Evolutionary conservation across 352 stramenopile genomes (phyloP), one percentile per base, ranked within the genome.

Genomic region (Pythium grandisporangium): DNA sequence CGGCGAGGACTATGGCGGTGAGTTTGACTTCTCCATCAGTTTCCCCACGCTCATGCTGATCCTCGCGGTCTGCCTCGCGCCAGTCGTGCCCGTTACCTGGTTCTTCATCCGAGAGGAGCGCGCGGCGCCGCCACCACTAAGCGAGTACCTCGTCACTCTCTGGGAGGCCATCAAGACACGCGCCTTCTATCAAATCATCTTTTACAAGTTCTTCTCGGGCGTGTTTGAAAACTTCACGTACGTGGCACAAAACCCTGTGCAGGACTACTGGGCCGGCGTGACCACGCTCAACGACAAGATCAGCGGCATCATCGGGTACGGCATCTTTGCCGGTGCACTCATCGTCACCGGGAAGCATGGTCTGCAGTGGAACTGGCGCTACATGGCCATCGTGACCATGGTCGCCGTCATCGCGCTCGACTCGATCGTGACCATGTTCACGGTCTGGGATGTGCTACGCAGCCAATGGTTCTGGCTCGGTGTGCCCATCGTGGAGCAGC

Each of bases 1-100:
- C 55, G 64, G 63, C 7, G 36, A 49, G 23, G 47, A 71, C 12
- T 86, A 86, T 43, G 67, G 67, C 25, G 72, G 72, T 7, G 45
- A 51, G 24, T 86, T 78, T 42, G 45, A 63, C 46, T 73, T 70
- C 46, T 63, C 61, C 29, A 30, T 87, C 4, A 65, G 44, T 35
- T 80, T 83, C 51, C 66, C 64, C 8, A 29, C 27, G 3, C 20
- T 55, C 22, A 51, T 55, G 48, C 13, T 51, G 0, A 55, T 52
- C 37, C 30, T 51, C 17, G 45, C 44, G 11, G 30, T 50, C 13
- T 59, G 43, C 17, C 17, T 49, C n/a, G 21, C 40, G 27, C 39
- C 44, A 13, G 38, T 59, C 21, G 16, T 55, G 12, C 21, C 40
- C 6, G 25, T 49, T n/a, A 59, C 51, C 6, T 51, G 42, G 22